phyloP scores from a whole-genome alignment of 306 rosid species.

The Lathyrus aphaca region DNA sequence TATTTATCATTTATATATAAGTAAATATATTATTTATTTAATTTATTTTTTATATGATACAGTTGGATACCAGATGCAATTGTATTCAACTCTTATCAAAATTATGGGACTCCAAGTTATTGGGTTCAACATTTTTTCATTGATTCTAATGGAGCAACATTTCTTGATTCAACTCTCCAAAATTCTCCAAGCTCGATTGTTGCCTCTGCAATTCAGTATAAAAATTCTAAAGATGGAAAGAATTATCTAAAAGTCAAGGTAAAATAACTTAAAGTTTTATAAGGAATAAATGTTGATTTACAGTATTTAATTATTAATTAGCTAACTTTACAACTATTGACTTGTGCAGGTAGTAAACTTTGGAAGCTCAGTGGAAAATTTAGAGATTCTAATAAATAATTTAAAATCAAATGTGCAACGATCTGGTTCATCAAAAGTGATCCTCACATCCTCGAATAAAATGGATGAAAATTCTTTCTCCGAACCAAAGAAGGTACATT shows the following conservation, averaged over 20 bases:
- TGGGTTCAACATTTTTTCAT: slow-evolving; percentile 62
- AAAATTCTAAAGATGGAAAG: slow-evolving; percentile 35
- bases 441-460: slow-evolving; percentile 52
- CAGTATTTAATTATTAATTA: background rate
- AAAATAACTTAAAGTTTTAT: background rate
- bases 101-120: slow-evolving; percentile 82
- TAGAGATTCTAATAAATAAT: slow-evolving; percentile 47
- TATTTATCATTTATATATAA: background rate
- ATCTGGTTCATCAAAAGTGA: slow-evolving; percentile 47
- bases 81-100: slow-evolving; percentile 58
- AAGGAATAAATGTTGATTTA: no score
- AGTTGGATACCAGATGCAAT: slow-evolving; percentile 85
- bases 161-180: slow-evolving; percentile 53
- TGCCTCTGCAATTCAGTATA: slow-evolving; percentile 65
- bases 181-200: slow-evolving; percentile 40
- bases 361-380: slow-evolving; percentile 45
- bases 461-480: slow-evolving; percentile 75
- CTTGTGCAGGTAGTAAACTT: slow-evolving; percentile 67
- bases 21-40: background rate
- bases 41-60: background rate
- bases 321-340: background rate
- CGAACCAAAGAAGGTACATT: slow-evolving; percentile 57
- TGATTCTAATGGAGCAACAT: slow-evolving; percentile 69
- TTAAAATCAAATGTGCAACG: slow-evolving; percentile 33
- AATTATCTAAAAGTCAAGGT: slow-evolving; percentile 71